Evolutionary conservation across 73 alveolate genomes (phyloP), one percentile per base, ranked within the genome.

Genomic region (Paramecium caudatum): DNA sequence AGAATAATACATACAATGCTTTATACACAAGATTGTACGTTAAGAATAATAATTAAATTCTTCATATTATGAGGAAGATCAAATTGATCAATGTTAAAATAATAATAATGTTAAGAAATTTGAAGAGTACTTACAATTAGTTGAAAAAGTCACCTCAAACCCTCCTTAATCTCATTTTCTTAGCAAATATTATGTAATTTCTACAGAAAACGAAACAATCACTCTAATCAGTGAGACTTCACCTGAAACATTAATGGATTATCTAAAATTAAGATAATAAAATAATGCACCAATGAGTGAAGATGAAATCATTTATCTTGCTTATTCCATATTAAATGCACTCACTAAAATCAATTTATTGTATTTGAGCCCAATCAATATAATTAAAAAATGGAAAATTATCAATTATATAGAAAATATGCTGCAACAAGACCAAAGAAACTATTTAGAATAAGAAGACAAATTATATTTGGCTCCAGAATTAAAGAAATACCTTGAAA

Each of bases 251-350:
- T 43, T 74, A 21, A 19, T 41, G 30, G 88, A 74, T 74, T 39
- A 74, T 21, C n/a, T 74, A 15, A 74, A 74, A 45, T 41, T 41
- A 16, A 37, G 88, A 41, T 25, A 19, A 9, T 15, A 74, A 21
- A 74, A 74, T 45, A 45, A 74, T 19, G 88, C 88, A 4, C 68
- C 68, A 15, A 74, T 74, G 88, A 43, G 32, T 8, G 88, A 74
- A 45, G 62, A 74, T 6, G 88, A 74, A 39, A 74, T 74, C 0
- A 41, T 74, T 0, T 16, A 43, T 5, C 43, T 74, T 7, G 88
- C 88, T 36, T 74, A 21, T 10, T n/a, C 43, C 3, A 74, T 74
- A 6, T 41, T 74, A 15, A 74, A 74, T 74, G 88, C 37, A 2
- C 32, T 74, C 36, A 19, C 39, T 1, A 3, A 74, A 9, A 36